A percentile compares a stretch with the other conserved stretches of the same genome.
These are phyloP conservation scores for Globisporangium abappressorium DNA, from an alignment of 352 stramenopile species.

Conservation along the genomic window DNA sequence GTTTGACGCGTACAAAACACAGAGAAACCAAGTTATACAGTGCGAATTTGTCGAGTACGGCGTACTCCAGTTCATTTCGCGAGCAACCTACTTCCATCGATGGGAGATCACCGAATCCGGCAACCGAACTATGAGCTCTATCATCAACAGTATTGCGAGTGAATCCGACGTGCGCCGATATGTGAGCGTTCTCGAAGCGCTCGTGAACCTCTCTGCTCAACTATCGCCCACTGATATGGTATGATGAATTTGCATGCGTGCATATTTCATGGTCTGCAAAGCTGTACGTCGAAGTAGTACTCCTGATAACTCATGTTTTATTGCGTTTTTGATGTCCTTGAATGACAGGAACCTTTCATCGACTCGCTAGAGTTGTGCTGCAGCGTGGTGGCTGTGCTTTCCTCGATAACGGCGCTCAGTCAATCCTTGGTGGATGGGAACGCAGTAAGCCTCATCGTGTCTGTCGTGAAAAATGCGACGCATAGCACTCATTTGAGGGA, in stretches of 20 bases:
- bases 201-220: slow-evolving; percentile 14
- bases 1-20: neutral
- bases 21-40: slow-evolving; percentile 22
- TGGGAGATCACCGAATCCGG: slow-evolving; percentile 13
- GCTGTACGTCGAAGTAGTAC: too few species aligned
- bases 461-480: slow-evolving; percentile 25
- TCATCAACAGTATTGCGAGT: slow-evolving; percentile 23
- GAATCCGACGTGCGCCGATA: slow-evolving; percentile 27
- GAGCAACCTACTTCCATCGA: slow-evolving; percentile 20
- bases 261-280: neutral
- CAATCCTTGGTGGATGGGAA: slow-evolving; percentile 16
- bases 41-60: slow-evolving; percentile 23
- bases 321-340: too few species aligned
- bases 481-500: slow-evolving; percentile 22
- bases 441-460: slow-evolving; percentile 19
- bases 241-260: neutral
- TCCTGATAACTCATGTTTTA: neutral
- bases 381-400: slow-evolving; percentile 30
- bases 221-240: slow-evolving; percentile 19
- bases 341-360: slow-evolving; percentile 27
- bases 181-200: slow-evolving; percentile 22
- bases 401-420: slow-evolving; percentile 17
- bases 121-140: slow-evolving; percentile 16
- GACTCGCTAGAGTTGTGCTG: slow-evolving; percentile 38
- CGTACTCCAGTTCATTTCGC: slow-evolving; percentile 24